These are phyloP conservation scores for Letharia columbiana DNA, from an alignment of 495 filamentous ascomycete species.

Conservation along the genomic window DNA sequence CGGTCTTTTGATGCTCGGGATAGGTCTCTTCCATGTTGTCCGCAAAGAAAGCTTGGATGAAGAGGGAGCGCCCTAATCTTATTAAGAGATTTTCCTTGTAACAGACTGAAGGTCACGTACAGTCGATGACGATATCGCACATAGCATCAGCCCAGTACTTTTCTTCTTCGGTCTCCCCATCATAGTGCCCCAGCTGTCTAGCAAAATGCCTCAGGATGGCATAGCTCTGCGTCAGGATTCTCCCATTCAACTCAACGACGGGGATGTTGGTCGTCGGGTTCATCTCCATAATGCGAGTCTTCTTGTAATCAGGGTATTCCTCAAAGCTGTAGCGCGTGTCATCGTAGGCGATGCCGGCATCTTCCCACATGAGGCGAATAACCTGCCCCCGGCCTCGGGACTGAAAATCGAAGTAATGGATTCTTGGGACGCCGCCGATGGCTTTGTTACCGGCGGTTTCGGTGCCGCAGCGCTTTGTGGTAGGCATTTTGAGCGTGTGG, in stretches of 20 bases:
- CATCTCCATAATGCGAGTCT: slow-evolving; percentile 28
- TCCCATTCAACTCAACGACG: slow-evolving; percentile 35
- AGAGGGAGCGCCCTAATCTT: slow-evolving; percentile 26
- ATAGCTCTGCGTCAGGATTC: slow-evolving; percentile 34
- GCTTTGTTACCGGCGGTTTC: slow-evolving; percentile 24
- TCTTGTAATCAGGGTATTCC: slow-evolving; percentile 34
- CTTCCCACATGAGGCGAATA: slow-evolving; percentile 34
- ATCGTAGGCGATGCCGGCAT: slow-evolving; percentile 36
- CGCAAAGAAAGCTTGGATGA: slow-evolving; percentile 28
- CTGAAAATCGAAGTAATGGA: slow-evolving; percentile 37
- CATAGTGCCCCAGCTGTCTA: slow-evolving; percentile 33
- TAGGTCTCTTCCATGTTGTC: slow-evolving; percentile 20
- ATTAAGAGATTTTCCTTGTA: not conserved
- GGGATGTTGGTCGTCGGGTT: slow-evolving; percentile 34
- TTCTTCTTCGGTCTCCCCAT: slow-evolving; percentile 34
- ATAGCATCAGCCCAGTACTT: slow-evolving; percentile 39
- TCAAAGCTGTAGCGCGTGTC: slow-evolving; percentile 36
- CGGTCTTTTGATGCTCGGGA: slow-evolving; percentile 23
- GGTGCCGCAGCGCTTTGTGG: slow-evolving; percentile 22
- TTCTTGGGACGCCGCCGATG: slow-evolving; percentile 29
- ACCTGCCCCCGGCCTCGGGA: slow-evolving; percentile 39
- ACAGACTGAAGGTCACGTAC: slow-evolving; percentile 6
- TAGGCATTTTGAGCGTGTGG: slow-evolving; percentile 21
- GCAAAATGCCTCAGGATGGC: slow-evolving; percentile 37
- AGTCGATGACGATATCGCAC: slow-evolving; percentile 38